Conservation (phyloP, 352 stramenopile species). For the Globisporangium takayamanum region DNA sequence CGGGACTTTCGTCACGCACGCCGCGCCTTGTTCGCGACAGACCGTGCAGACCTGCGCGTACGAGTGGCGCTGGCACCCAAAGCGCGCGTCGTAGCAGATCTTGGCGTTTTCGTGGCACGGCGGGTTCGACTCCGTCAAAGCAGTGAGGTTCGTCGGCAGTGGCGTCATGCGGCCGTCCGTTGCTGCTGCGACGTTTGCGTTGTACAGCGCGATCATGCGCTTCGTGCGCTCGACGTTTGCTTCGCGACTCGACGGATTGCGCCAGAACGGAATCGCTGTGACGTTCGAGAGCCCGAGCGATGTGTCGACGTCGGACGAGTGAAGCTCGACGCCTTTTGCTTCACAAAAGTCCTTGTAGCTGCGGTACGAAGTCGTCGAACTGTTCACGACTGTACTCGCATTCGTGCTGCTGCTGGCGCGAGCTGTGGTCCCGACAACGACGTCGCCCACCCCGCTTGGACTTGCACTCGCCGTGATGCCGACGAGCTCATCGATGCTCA, state of each 20-base stretch:
- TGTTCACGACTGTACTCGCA: constrained; percentile 4
- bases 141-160: constrained; percentile 34
- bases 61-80: constrained; percentile 47
- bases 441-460: too few relatives aligned
- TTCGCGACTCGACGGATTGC: constrained; percentile 36
- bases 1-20: constrained; percentile 30
- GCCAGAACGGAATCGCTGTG: constrained; percentile 50
- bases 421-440: too few relatives aligned
- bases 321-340: constrained; percentile 41
- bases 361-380: constrained; percentile 14
- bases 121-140: constrained; percentile 39
- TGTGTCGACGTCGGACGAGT: constrained; percentile 43
- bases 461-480: constrained; percentile 33
- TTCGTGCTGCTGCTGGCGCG: constrained; percentile 6
- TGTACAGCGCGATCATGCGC: constrained; percentile 53
- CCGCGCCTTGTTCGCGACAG: constrained; percentile 29
- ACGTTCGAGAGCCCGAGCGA: constrained; percentile 43
- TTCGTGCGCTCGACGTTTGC: constrained; percentile 45
- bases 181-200: constrained; percentile 17
- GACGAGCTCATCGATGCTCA: constrained; percentile 62
- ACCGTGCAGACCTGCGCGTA: constrained; percentile 61
- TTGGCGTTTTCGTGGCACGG: constrained; percentile 56
- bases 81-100: constrained; percentile 39
- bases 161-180: constrained; percentile 30
- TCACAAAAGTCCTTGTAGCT: constrained; percentile 47